Evolutionary conservation across 495 filamentous ascomycete genomes (phyloP).

Genomic region (Penicillium flavigenum): DNA sequence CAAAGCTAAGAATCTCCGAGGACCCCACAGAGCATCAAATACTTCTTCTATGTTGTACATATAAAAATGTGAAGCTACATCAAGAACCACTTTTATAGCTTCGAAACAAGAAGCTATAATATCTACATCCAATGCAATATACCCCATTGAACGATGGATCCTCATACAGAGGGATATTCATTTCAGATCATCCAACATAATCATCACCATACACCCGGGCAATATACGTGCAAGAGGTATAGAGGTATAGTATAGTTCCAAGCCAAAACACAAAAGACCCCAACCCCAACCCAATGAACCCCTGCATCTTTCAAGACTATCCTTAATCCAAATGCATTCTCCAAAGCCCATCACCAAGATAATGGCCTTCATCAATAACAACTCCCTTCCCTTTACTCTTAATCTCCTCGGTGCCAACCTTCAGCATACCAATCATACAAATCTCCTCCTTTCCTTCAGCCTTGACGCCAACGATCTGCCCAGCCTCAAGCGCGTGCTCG

Average conservation of each 20-base stretch:
- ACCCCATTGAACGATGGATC: background rate
- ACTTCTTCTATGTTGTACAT: background rate
- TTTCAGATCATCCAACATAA: conserved; percentile 14
- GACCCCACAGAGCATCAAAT: background rate
- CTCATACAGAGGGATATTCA: conserved; percentile 4
- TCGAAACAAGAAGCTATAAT: background rate
- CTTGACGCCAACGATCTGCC: conserved; percentile 79
- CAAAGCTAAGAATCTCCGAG: background rate
- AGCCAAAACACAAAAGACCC: background rate
- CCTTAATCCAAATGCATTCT: conserved; percentile 65
- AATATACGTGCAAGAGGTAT: conserved; percentile 3
- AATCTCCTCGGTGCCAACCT: conserved; percentile 86
- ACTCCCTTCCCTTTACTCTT: conserved; percentile 90
- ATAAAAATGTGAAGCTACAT: background rate
- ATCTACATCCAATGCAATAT: background rate
- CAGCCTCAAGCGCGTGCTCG: conserved; percentile 60
- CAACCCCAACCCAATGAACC: background rate
- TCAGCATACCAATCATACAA: conserved; percentile 82
- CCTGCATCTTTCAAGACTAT: background rate
- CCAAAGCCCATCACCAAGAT: conserved; percentile 93
- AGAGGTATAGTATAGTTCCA: background rate
- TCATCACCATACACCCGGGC: background rate
- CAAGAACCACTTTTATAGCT: background rate
- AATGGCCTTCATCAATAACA: conserved; percentile 90
- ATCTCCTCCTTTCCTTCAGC: conserved; percentile 93